These are phyloP conservation scores for Babesia sp. DNA, from an alignment of 169 alveolate genomes.

Conservation along the genomic window DNA sequence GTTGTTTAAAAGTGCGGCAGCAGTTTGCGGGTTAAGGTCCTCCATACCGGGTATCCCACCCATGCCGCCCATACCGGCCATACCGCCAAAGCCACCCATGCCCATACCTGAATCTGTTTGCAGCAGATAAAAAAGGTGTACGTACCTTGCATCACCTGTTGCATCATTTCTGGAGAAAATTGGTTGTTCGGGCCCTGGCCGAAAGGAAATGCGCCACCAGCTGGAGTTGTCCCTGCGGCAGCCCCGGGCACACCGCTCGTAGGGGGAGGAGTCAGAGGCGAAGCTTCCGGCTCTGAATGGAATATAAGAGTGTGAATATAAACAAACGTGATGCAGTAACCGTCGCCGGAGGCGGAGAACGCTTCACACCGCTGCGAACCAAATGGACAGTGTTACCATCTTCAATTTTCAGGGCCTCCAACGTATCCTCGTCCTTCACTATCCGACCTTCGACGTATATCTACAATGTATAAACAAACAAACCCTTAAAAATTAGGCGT, in stretches of 20 bases:
- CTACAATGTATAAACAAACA: no score
- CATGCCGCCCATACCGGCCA: conserved; percentile 26
- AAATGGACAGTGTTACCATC: conserved; percentile 88
- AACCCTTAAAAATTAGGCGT: conserved; percentile 64
- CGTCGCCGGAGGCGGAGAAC: conserved; percentile 38
- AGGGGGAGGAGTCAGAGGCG: conserved; percentile 21
- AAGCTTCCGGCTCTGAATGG: conserved; percentile 16
- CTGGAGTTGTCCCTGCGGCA: conserved; percentile 17
- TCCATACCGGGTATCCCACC: conserved; percentile 46
- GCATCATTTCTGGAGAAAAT: conserved; percentile 56
- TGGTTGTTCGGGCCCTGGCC: conserved; percentile 33
- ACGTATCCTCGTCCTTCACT: conserved; percentile 83
- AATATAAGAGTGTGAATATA: background rate
- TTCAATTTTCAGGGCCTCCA: conserved; percentile 76
- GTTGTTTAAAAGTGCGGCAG: conserved; percentile 68
- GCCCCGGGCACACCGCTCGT: conserved; percentile 20
- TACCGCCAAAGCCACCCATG: conserved; percentile 4
- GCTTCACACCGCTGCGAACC: conserved; percentile 83
- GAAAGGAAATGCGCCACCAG: conserved; percentile 21
- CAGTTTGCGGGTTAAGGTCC: conserved; percentile 58
- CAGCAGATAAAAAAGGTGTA: background rate
- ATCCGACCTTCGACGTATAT: conserved; percentile 76
- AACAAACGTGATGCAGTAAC: conserved; percentile 20
- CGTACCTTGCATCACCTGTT: conserved; percentile 69
- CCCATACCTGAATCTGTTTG: background rate